These are phyloP conservation scores for Neurospora discreta DNA, from an alignment of 495 filamentous ascomycete genomes.

Conservation along the genomic window DNA sequence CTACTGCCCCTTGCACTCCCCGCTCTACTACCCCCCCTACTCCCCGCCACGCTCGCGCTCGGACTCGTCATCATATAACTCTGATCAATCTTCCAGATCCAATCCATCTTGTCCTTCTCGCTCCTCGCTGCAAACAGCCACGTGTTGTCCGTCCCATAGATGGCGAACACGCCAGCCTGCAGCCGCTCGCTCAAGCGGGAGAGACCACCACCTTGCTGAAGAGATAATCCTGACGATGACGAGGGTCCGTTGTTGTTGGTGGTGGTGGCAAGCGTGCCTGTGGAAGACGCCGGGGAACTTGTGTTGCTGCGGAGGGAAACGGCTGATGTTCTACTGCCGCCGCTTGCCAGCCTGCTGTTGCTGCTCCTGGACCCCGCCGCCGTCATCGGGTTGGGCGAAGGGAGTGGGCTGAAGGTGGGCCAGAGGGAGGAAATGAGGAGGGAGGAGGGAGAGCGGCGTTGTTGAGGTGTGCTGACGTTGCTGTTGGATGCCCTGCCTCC, in stretches of 20 bases:
- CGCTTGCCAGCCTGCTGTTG: not conserved
- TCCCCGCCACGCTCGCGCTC: constrained; percentile 14
- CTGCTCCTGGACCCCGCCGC: not conserved
- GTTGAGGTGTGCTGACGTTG: not conserved
- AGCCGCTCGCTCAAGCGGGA: constrained; percentile 38
- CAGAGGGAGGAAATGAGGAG: constrained; percentile 8
- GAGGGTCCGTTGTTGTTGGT: constrained; percentile 15
- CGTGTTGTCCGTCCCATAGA: constrained; percentile 87
- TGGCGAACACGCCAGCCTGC: constrained; percentile 71
- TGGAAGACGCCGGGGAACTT: constrained; percentile 7
- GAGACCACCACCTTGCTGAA: constrained; percentile 22
- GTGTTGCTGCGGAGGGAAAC: not conserved
- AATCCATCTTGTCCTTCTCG: constrained; percentile 85
- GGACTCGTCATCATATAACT: constrained; percentile 24
- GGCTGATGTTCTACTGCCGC: not conserved
- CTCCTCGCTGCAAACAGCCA: constrained; percentile 85
- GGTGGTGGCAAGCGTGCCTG: constrained; percentile 9
- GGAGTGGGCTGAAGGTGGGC: not conserved
- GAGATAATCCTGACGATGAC: constrained; percentile 17
- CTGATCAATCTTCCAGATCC: constrained; percentile 75
- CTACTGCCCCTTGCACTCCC: constrained; percentile 6
- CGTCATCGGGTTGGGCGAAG: not conserved
- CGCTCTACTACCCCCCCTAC: not conserved
- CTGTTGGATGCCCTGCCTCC: not conserved
- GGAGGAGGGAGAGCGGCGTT: not conserved